Percentiles rank a stretch among this genome's conserved stretches.
Conservation (phyloP, 208 protist genomes). For the Trypanosoma mega region DNA sequence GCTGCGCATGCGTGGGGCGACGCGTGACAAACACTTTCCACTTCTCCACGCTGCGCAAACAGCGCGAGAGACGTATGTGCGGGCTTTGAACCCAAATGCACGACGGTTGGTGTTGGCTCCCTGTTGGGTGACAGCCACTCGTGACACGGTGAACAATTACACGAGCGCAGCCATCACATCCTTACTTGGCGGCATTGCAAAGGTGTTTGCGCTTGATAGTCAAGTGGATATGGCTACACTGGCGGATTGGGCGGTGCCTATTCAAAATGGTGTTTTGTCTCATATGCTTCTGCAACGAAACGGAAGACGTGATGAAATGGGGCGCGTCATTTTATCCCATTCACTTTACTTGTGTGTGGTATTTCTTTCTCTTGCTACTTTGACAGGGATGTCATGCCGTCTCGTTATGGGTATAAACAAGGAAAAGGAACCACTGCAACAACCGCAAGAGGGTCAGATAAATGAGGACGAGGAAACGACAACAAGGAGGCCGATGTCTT, state of each 20-base stretch:
- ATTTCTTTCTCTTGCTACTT: slow-evolving; percentile 42
- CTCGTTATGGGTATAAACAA: slow-evolving; percentile 45
- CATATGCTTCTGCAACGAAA: not conserved
- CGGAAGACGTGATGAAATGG: not conserved
- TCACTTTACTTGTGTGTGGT: slow-evolving; percentile 27
- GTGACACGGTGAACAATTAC: slow-evolving; percentile 32
- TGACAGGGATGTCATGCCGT: slow-evolving; percentile 43
- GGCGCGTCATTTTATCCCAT: slow-evolving; percentile 19
- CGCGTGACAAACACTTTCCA: slow-evolving; percentile 28
- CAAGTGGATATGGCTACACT: not conserved
- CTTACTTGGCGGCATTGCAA: slow-evolving; percentile 22
- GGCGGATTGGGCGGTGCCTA: slow-evolving; percentile 24
- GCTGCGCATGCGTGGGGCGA: slow-evolving; percentile 28
- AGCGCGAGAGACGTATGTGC: slow-evolving; percentile 13
- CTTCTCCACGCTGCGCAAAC: slow-evolving; percentile 28
- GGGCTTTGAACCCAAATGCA: slow-evolving; percentile 11
- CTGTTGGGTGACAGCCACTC: slow-evolving; percentile 33
- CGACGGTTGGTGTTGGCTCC: slow-evolving; percentile 22
- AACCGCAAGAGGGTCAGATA: slow-evolving; percentile 2
- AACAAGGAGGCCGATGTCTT: slow-evolving; percentile 23
- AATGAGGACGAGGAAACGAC: slow-evolving; percentile 5
- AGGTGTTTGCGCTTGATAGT: slow-evolving; percentile 21
- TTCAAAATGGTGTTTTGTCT: not conserved
- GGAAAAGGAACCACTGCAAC: slow-evolving; percentile 13
- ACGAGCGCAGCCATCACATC: slow-evolving; percentile 28